Base-by-base conservation (phyloP, 768 basidiomycete species). In the Amanita pseudoporphyria region DNA sequence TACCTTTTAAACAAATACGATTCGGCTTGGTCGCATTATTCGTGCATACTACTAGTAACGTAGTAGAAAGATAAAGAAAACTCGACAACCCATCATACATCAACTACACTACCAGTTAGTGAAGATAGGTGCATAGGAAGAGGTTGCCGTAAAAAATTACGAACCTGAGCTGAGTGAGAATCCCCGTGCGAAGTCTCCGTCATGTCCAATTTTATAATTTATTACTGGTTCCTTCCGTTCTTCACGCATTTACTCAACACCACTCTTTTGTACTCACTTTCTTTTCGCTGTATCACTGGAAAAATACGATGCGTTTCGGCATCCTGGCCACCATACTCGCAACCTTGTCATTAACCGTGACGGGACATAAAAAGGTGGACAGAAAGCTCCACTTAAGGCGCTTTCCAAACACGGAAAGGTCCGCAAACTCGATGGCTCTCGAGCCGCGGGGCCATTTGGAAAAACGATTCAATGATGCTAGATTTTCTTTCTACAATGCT, bases 401-500 rank as follows among this genome's bases (percentile, higher is more conserved):
- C 10, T 2, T 22, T 19, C 39, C 38, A 2, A 52, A 32, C 14
- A 26, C 14, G 36, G 45, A 28, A 18, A n/a, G 7, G 36, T 21
- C 28, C 12, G 21, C 44, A 9, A 52, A 52, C 18, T 21, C 43
- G 10, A 39, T 43, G 9, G 36, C 10, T 12, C 36, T 38, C 16
- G 44, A 16, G 24, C 3, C 32, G 13, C 49, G 41, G 4, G 30
- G 37, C 21, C 19, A 32, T 5, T 24, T 62, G 16, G 53, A 45
- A 35, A 64, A 59, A 41, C 59, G 62, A 14, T 58, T 55, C 21
- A 54, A 56, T 35, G 52, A 55, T 49, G 56, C 58, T 14, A 52
- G 54, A 41, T 61, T 61, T 48, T 56, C 64, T n/a, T 63, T 53
- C 44, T 65, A 60, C 51, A 58, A 56, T 47, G 55, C 55, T 31